Base-by-base conservation (phyloP, 495 filamentous ascomycete species). In the Wilcoxina mikolae region DNA sequence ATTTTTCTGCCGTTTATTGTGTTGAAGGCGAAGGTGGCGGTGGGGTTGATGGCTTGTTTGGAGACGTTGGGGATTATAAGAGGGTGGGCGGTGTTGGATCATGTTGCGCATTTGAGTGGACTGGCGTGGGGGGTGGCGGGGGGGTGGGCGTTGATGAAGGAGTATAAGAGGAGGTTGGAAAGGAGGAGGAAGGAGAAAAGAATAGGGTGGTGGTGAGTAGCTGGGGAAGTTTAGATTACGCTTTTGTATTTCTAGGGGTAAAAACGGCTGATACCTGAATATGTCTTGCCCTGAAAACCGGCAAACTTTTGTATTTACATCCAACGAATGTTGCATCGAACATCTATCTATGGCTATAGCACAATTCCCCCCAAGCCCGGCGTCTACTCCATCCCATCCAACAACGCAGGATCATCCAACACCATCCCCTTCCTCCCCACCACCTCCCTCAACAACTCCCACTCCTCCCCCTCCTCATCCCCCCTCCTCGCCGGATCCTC, bases 401-500 rank as follows among this genome's bases (percentile, higher is more conserved):
- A 85, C 56, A 95, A 71, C 50, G 86, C 82, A 7, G 83, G 80
- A 57, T 80, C 78, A 68, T 98, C 91, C 54, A 98, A 67, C 56
- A 90, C 74, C 91, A 96, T 96, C 2, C 81, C 83, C 64, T 83
- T 84, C 64, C 79, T 71, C 27, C 78, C 76, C 53, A 84, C 77
- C 66, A 85, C 94, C 67, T 94, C 84, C 53, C 80, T 78, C 53
- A 98, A 74, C 51, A 71, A 76, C 62, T 88, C 81, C 83, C 90
- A 98, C 50, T 93, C 89, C 48, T 78, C 76, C 1, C 93, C 90
- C 57, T 88, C 83, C 66, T 98, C 91, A 65, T 94, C 86, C 1
- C 91, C 91, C 61, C 82, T 75, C 68, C 80, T 79, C 65, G 74
- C 79, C n/a, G 64, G 66, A 61, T 93, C 84, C 54, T 80, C 79